phyloP scores from a whole-genome alignment of 345 rosid genomes.

The Erysimum cheiranthoides region DNA sequence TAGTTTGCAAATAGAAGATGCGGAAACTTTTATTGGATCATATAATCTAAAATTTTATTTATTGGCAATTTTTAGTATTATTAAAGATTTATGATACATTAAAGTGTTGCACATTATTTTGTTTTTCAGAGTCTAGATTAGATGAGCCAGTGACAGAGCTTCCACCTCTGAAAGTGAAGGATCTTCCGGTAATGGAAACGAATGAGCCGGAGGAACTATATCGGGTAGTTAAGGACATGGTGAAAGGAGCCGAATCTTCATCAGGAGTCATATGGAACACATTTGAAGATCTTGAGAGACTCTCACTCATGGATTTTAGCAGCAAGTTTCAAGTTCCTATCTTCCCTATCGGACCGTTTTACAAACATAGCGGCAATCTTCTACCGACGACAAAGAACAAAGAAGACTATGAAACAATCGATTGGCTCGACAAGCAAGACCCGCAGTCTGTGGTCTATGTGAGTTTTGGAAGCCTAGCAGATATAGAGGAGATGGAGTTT shows the following conservation, averaged over 20 bases:
- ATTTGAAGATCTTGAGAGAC: constrained; percentile 52
- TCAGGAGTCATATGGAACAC: constrained; percentile 58
- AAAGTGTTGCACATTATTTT: too few relatives aligned
- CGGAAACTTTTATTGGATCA: too few relatives aligned
- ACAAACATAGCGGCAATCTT: constrained; percentile 46
- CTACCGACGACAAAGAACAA: constrained; percentile 35
- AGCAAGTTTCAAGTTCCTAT: constrained; percentile 39
- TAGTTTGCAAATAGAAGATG: too few relatives aligned
- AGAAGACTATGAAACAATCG: constrained; percentile 44
- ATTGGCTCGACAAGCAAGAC: constrained; percentile 64
- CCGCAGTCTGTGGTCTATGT: constrained; percentile 57
- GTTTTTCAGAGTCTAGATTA: constrained; percentile 24
- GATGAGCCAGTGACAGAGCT: constrained; percentile 51
- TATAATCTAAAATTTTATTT: too few relatives aligned
- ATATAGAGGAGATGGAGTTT: constrained; percentile 47
- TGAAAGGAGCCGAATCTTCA: constrained; percentile 41
- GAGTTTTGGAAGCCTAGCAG: constrained; percentile 68
- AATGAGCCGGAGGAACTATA: constrained; percentile 27
- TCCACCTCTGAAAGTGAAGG: constrained; percentile 55
- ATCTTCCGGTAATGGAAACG: constrained; percentile 47
- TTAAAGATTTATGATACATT: too few relatives aligned
- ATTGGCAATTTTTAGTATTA: too few relatives aligned
- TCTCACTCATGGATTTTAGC: constrained; percentile 35
- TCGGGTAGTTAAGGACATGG: neutral
- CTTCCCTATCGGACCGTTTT: constrained; percentile 56